A percentile compares a stretch with the other conserved stretches of the same genome.
These are phyloP conservation scores for Mucor plumbeus DNA, from an alignment of 371 early-diverging fungal genomes.

Conservation along the genomic window DNA sequence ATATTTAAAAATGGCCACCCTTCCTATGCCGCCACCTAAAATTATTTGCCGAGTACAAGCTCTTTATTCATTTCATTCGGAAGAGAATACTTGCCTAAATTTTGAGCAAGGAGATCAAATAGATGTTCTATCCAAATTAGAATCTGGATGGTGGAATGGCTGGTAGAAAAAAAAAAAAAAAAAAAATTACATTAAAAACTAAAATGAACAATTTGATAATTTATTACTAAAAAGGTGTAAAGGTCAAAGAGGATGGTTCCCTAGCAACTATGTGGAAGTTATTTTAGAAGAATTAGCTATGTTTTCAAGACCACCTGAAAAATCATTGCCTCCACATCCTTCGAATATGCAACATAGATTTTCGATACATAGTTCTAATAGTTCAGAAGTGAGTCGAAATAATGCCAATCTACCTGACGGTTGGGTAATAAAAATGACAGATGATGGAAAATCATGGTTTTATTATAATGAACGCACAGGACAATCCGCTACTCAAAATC, in stretches of 20 bases:
- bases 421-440: constrained; percentile 47
- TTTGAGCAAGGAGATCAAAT: constrained; percentile 85
- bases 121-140: constrained; percentile 81
- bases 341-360: neutral
- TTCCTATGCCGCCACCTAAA: constrained; percentile 20
- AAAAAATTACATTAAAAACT: neutral
- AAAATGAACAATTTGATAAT: neutral
- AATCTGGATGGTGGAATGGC: constrained; percentile 96
- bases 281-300: constrained; percentile 25
- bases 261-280: constrained; percentile 81
- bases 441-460: constrained; percentile 42
- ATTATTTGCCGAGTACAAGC: constrained; percentile 58
- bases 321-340: constrained; percentile 7
- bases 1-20: constrained; percentile 59
- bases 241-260: constrained; percentile 88
- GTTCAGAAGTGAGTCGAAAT: constrained; percentile 20
- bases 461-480: constrained; percentile 46
- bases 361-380: constrained; percentile 2
- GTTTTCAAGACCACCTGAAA: neutral
- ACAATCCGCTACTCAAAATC: constrained; percentile 41
- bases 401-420: constrained; percentile 40
- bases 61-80: constrained; percentile 77
- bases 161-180: constrained; percentile 37
- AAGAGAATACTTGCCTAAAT: constrained; percentile 74
- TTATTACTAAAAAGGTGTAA: constrained; percentile 37